Evolutionary conservation across 768 basidiomycete species (phyloP).

Genomic region (Gymnopilus junonius): DNA sequence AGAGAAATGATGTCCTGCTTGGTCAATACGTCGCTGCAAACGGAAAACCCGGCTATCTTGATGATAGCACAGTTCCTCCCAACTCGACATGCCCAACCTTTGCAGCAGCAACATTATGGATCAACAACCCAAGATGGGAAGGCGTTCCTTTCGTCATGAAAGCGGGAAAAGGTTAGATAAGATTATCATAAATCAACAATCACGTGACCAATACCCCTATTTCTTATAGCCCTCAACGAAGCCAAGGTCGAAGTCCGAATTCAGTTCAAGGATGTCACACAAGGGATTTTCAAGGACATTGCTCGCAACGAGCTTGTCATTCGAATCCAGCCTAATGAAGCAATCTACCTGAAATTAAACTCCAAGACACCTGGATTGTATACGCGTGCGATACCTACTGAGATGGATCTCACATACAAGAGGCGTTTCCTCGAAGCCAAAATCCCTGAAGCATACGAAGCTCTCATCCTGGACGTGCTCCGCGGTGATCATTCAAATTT

Average conservation of each 20-base stretch:
- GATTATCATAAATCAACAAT: neutral
- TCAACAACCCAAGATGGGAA: conserved; percentile 97
- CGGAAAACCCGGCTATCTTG: conserved; percentile 98
- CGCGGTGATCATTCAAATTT: conserved; percentile 99
- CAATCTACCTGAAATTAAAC: conserved; percentile 97
- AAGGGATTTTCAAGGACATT: conserved; percentile 96
- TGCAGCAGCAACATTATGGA: conserved; percentile 87
- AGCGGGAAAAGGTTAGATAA: conserved; percentile 87
- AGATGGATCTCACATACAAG: conserved; percentile 99
- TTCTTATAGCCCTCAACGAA: conserved; percentile 83
- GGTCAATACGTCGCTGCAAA: conserved; percentile 92
- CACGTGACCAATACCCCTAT: neutral
- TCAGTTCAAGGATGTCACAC: conserved; percentile 97
- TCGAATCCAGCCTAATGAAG: conserved; percentile 95
- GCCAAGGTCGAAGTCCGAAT: conserved; percentile 98
- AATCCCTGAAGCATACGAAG: conserved; percentile 97
- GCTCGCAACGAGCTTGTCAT: conserved; percentile 97
- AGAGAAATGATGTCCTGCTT: conserved; percentile 78
- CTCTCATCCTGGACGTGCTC: conserved; percentile 92
- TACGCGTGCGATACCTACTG: conserved; percentile 90
- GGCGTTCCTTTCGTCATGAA: conserved; percentile 98
- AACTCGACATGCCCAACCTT: conserved; percentile 94
- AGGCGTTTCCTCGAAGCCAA: conserved; percentile 86
- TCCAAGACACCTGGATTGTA: conserved; percentile 91
- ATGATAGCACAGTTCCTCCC: conserved; percentile 94